Evolutionary conservation across 1,139 yeast genomes (phyloP), one percentile per base, ranked within the genome.

Genomic region (Diutina rugosa): DNA sequence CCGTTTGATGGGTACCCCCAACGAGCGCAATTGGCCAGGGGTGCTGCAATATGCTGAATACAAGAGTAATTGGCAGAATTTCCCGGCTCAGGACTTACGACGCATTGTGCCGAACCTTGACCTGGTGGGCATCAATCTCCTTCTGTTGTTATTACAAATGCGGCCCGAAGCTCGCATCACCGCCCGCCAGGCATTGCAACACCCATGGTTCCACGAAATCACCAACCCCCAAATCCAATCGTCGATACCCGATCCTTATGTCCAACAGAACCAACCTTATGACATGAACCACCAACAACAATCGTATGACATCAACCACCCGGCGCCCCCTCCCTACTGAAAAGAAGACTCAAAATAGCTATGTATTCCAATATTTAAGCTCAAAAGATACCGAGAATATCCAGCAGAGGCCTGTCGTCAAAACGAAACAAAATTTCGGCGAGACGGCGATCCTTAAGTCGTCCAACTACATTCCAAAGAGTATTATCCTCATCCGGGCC

Each of bases 1-100:
- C 72, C 84, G 93, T 64, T 77, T 87, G 49, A 88, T 91, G 96
- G 99, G 99, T 21, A 91, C 98, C 1, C 99, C 99, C 49, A 88
- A 85, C 64, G 98, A 91, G 69, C 78, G 89, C 61, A 86, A 95
- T 6, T 95, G 99, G 99, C 97, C 98, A 0, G 95, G 95, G 2
- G 87, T 93, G 47, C 81, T 95, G 8, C 81, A 83, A 51, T 79
- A 89, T 63, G 95, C 98, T 51, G 90, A 93, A 69, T 95, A 85
- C 69, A 84, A 86, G 69, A 79, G 84, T 54, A 87, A 85, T 64
- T 88, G 91, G 80, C 87, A 84, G 62, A 76, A 84, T 14, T 89
- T 81, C 66, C 82, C 87, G 38, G 93, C 95, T 6, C 96, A 89
- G 68, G 96, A 91, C 70, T 77, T 95, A 64, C 78, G 95, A 60